Base-by-base conservation (phyloP, 345 rosid species). In the Melastoma malabathricum region DNA sequence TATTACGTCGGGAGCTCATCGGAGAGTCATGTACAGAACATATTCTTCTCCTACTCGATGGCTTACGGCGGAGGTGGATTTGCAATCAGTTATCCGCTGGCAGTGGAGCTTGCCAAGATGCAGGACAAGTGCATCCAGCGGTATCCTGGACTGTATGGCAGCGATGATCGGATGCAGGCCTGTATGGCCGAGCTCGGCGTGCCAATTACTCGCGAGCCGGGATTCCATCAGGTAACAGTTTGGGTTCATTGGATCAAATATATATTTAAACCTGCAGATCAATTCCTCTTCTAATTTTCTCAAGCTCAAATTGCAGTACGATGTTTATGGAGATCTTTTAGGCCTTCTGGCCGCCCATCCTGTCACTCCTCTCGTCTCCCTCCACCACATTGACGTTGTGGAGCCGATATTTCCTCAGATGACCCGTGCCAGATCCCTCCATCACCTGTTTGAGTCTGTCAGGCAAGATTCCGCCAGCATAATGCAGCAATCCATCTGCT, bases 61-160 rank as follows among this genome's bases (percentile, higher is more conserved):
- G 97, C 88, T 46, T 85, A 72, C 17, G 95, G 97, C n/a, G 97
- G 97, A 0, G 95, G 95, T 0, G 97, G 97, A 22, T 81, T 89
- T 48, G 95, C 95, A 0, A 27, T 85, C 20, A 89, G 95, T 18
- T 78, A 78, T 46, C 76, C 93, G 0, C 46, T 89, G 18, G 97
- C 93, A 0, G 74, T 64, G 69, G 65, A 66, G n/a, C 46, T 85
- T 61, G 78, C 76, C 48, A 27, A 20, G 6, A 60, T 48, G 2
- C 57, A 85, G 68, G 97, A 89, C 78, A 74, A 78, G 29, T 89
- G 97, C 52, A 71, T 85, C 12, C 69, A 74, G 1, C 63, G 83
- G 63, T 89, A 85, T 65, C 60, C 48, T 52, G 62, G 65, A 44
- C 79, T 83, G 59, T 89, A 83, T 77, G 97, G 97, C 9, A 83